A percentile compares a stretch with the other conserved stretches of the same genome.
Conservation (phyloP, 805 yeast species). For the Yarrowia sp. region DNA sequence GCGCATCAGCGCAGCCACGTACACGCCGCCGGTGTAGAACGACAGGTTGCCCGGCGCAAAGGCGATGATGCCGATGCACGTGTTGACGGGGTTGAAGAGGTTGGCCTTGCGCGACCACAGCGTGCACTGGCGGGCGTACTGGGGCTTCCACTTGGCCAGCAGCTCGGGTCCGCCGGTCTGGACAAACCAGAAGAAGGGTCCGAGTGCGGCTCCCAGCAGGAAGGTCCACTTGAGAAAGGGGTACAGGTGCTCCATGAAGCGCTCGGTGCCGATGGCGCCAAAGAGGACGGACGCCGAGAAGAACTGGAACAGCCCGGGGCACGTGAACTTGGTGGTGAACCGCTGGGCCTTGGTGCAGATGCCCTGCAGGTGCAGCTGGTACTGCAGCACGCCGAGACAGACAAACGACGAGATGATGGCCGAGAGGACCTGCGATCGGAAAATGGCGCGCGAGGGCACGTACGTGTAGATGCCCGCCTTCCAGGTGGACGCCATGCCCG, state of each 20-base stretch:
- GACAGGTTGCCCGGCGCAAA: constrained; percentile 37
- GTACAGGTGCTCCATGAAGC: constrained; percentile 41
- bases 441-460: constrained; percentile 56
- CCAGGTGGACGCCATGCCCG: constrained; percentile 53
- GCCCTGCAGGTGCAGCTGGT: constrained; percentile 38
- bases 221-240: constrained; percentile 32
- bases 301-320: constrained; percentile 44
- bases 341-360: constrained; percentile 35
- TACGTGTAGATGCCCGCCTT: constrained; percentile 60
- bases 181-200: constrained; percentile 27
- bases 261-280: constrained; percentile 52
- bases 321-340: constrained; percentile 36
- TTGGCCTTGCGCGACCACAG: neutral
- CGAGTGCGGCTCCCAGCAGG: constrained; percentile 33
- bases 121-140: neutral
- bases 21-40: constrained; percentile 44
- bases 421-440: constrained; percentile 47
- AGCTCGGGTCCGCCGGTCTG: constrained; percentile 30
- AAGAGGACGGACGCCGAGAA: constrained; percentile 49
- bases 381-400: constrained; percentile 37
- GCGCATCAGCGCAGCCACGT: constrained; percentile 44
- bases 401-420: constrained; percentile 43
- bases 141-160: neutral
- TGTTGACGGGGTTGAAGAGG: constrained; percentile 31
- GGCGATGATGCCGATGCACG: neutral